phyloP scores from a whole-genome alignment of 2,329 filamentous ascomycete genomes.

The Penicillium sp. region DNA sequence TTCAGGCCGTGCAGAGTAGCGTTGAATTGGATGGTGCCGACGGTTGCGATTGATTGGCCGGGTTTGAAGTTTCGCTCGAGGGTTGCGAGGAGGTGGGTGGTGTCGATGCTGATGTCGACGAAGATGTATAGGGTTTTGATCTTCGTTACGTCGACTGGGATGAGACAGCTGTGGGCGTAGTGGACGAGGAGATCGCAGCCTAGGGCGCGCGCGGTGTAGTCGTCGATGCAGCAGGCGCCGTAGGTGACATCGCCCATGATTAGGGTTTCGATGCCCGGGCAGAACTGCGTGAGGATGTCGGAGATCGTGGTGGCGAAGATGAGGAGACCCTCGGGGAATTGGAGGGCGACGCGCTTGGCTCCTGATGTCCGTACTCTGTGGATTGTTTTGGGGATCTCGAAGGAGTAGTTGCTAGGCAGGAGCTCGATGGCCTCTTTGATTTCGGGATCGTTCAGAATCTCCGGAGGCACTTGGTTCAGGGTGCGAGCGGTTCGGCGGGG shows the following conservation, averaged over 20 bases:
- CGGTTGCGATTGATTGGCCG: conserved; percentile 85
- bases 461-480: conserved; percentile 86
- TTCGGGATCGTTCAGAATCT: conserved; percentile 80
- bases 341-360: conserved; percentile 84
- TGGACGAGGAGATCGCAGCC: conserved; percentile 94
- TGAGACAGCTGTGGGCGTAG: conserved; percentile 95
- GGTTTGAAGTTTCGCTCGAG: conserved; percentile 84
- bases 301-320: conserved; percentile 97
- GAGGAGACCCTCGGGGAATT: conserved; percentile 93
- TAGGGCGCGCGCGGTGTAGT: conserved; percentile 91
- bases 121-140: conserved; percentile 98
- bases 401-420: conserved; percentile 94
- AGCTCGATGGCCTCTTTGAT: conserved; percentile 86
- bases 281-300: conserved; percentile 93
- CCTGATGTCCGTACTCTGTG: conserved; percentile 82
- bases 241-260: conserved; percentile 99
- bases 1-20: conserved; percentile 88
- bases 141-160: conserved; percentile 93
- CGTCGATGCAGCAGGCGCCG: conserved; percentile 97
- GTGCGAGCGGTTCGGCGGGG: conserved; percentile 73
- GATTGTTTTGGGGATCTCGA: conserved; percentile 98
- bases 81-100: conserved; percentile 79
- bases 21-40: conserved; percentile 99
- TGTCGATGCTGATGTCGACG: conserved; percentile 96
- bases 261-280: conserved; percentile 83